Conservation (phyloP, 169 alveolate species). For the Eimeria brunetti region DNA sequence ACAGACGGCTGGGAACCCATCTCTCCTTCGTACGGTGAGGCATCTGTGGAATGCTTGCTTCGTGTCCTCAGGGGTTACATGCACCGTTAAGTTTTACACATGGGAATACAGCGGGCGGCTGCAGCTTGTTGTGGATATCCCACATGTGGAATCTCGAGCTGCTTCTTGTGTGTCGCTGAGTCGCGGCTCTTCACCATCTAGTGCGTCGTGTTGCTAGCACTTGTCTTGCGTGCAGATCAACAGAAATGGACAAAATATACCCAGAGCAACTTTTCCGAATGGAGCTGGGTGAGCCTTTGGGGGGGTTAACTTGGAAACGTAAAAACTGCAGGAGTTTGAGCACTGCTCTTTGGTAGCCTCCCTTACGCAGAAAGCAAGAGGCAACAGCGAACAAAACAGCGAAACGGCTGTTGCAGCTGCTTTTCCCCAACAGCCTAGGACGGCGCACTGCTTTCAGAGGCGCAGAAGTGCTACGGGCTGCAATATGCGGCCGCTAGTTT, state of each 20-base stretch:
- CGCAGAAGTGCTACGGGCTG: not conserved
- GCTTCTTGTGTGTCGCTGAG: not conserved
- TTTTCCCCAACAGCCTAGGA: not conserved
- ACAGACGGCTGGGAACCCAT: conserved; percentile 97
- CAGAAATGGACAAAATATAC: conserved; percentile 93
- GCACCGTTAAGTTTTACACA: not conserved
- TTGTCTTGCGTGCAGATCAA: conserved; percentile 82
- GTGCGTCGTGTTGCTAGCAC: not conserved
- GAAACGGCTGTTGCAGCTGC: not conserved
- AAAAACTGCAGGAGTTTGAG: not conserved
- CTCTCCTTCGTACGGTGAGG: conserved; percentile 94
- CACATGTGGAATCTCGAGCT: not conserved
- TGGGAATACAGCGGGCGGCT: not conserved
- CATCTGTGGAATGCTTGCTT: not conserved
- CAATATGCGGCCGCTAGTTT: not conserved
- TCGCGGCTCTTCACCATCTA: not conserved
- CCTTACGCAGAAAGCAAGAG: not conserved
- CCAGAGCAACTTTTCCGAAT: conserved; percentile 91
- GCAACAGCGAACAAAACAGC: not conserved
- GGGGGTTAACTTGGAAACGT: not conserved
- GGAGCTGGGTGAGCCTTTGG: conserved; percentile 83
- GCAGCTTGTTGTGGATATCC: not conserved
- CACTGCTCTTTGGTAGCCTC: not conserved
- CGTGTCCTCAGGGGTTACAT: not conserved
- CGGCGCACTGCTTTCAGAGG: not conserved